Evolutionary conservation across 2,329 filamentous ascomycete species (phyloP).

Genomic region (Penicillium sp.): DNA sequence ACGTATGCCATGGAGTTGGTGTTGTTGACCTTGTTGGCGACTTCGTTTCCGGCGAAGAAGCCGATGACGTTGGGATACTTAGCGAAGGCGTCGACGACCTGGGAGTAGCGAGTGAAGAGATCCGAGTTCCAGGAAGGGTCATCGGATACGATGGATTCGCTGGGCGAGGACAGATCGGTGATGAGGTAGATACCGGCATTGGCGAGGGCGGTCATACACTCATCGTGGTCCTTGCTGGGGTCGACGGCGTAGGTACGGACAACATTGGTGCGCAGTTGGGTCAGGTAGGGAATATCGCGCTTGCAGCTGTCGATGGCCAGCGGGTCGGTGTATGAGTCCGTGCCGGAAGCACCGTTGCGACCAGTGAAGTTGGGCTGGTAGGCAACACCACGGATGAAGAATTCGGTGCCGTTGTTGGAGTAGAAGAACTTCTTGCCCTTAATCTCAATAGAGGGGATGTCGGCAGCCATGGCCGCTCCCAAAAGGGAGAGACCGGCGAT

Average conservation of each 20-base stretch:
- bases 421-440: conserved; percentile 91
- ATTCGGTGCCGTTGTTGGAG: conserved; percentile 74
- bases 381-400: conserved; percentile 85
- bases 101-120: conserved; percentile 77
- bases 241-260: conserved; percentile 95
- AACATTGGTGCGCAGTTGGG: conserved; percentile 79
- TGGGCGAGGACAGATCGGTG: conserved; percentile 82
- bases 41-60: conserved; percentile 99
- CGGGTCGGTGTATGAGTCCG: conserved; percentile 72
- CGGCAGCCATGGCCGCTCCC: conserved; percentile 49
- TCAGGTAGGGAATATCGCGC: conserved; percentile 80
- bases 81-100: conserved; percentile 76
- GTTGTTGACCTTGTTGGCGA: conserved; percentile 85
- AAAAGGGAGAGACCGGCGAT: conserved; percentile 56
- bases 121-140: conserved; percentile 74
- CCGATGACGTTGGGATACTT: conserved; percentile 90
- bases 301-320: conserved; percentile 69
- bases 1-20: conserved; percentile 89
- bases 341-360: conserved; percentile 47
- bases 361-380: conserved; percentile 74
- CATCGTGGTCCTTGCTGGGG: conserved; percentile 71
- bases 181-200: conserved; percentile 93
- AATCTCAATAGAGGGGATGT: conserved; percentile 58
- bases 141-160: conserved; percentile 80
- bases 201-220: conserved; percentile 80